Conservation (phyloP, 2,329 filamentous ascomycete species). For the Knufia petricola region DNA sequence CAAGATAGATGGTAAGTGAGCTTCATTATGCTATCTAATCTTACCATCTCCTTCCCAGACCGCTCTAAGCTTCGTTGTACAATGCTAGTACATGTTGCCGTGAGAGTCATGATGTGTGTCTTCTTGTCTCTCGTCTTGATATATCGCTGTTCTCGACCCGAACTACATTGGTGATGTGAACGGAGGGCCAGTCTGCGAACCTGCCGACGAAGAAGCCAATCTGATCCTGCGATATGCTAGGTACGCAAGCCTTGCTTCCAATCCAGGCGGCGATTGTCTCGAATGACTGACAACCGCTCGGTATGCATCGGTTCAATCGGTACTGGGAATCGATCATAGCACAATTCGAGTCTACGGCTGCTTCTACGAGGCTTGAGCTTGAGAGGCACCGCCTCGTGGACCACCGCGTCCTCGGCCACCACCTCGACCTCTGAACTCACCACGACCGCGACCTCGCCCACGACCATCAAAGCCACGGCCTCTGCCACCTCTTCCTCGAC, state of each 20-base stretch:
- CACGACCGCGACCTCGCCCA: conserved; percentile 21
- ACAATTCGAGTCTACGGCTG: background rate
- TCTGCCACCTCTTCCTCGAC: conserved; percentile 30
- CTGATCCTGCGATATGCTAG: background rate
- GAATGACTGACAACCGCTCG: background rate
- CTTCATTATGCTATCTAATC: background rate
- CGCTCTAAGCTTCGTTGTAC: background rate
- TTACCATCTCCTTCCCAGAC: background rate
- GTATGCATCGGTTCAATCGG: background rate
- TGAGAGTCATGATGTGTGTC: background rate
- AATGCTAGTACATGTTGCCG: background rate
- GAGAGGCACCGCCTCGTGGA: conserved; percentile 10
- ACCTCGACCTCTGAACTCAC: conserved; percentile 28
- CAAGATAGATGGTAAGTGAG: background rate
- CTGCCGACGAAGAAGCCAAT: too few species aligned
- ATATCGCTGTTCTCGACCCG: background rate
- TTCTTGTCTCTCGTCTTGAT: background rate
- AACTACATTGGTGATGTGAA: too few species aligned
- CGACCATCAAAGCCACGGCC: conserved; percentile 26
- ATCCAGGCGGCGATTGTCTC: background rate
- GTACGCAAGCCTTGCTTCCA: background rate
- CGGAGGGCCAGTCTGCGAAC: too few species aligned
- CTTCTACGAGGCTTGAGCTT: background rate
- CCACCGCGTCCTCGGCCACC: conserved; percentile 23
- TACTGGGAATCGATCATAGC: background rate